phyloP scores from a whole-genome alignment of 345 rosid genomes.

The Aegle marmelos region DNA sequence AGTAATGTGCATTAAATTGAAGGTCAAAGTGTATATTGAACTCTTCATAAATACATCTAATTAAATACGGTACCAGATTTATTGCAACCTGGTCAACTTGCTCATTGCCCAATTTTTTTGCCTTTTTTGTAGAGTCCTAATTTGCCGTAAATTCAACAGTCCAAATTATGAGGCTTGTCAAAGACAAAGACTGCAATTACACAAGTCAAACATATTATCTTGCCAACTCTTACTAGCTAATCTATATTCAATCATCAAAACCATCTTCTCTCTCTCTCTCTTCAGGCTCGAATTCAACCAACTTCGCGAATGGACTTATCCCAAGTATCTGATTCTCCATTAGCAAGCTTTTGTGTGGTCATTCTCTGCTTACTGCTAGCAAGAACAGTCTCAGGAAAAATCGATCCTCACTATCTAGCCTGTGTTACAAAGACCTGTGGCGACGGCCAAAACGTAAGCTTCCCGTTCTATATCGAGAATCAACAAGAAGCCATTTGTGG shows the following conservation, averaged over 20 bases:
- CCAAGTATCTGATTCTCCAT: neutral
- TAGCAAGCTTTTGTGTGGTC: neutral
- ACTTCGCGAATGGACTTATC: neutral
- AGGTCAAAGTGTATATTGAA: neutral
- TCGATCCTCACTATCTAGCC: conserved; percentile 12
- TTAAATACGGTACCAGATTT: neutral
- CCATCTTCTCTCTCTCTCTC: neutral
- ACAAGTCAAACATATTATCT: neutral
- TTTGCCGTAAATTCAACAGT: neutral
- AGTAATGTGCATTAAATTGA: neutral
- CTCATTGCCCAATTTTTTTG: neutral
- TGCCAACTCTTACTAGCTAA: neutral
- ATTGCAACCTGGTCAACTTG: neutral
- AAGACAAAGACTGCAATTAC: neutral
- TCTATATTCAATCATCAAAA: neutral
- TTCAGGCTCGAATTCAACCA: neutral
- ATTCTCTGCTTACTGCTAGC: conserved; percentile 5
- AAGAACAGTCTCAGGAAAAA: neutral
- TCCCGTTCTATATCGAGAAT: conserved; percentile 34
- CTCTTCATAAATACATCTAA: neutral
- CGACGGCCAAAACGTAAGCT: conserved; percentile 24
- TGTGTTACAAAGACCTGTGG: conserved; percentile 35
- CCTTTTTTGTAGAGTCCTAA: neutral
- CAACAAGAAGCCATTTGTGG: conserved; percentile 36
- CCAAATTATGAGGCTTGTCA: neutral